A percentile compares a stretch with the other conserved stretches of the same genome.
These are phyloP conservation scores for Penicillium taxi DNA, from an alignment of 495 filamentous ascomycete species.

Conservation along the genomic window DNA sequence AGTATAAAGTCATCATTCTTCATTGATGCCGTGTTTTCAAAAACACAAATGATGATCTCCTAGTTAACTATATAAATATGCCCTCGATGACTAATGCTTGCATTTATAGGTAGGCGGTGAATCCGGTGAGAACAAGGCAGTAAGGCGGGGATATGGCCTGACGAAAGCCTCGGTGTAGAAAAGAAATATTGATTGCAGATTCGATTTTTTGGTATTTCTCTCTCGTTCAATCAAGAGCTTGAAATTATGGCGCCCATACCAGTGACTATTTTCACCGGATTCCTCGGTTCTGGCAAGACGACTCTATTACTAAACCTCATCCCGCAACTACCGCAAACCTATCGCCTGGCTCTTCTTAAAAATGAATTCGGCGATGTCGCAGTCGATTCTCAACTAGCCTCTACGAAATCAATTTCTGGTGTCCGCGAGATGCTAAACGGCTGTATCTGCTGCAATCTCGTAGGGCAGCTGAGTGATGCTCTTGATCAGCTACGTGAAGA, in stretches of 20 bases:
- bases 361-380: slow-evolving; percentile 97
- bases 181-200: too few relatives aligned
- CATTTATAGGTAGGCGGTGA: too few relatives aligned
- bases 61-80: too few relatives aligned
- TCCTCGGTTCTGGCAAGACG: slow-evolving; percentile 90
- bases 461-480: slow-evolving; percentile 78
- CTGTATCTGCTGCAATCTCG: slow-evolving; percentile 97
- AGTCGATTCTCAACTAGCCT: slow-evolving; percentile 83
- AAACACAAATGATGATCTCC: too few relatives aligned
- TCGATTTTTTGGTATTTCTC: too few relatives aligned
- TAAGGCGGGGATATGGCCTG: too few relatives aligned
- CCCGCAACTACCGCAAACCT: slow-evolving; percentile 68
- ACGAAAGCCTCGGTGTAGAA: too few relatives aligned
- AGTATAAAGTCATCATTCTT: too few relatives aligned
- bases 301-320: slow-evolving; percentile 85
- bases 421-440: slow-evolving; percentile 89
- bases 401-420: slow-evolving; percentile 72
- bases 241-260: slow-evolving; percentile 72
- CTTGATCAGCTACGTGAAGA: slow-evolving; percentile 58
- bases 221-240: too few relatives aligned
- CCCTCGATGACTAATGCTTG: too few relatives aligned
- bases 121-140: too few relatives aligned
- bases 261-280: slow-evolving; percentile 91
- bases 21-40: too few relatives aligned
- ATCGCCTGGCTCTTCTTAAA: slow-evolving; percentile 89